Percentiles rank a stretch among this genome's conserved stretches.
Evolutionary conservation across 805 yeast species (phyloP).

Genomic region (Nakazawaea pomicola): DNA sequence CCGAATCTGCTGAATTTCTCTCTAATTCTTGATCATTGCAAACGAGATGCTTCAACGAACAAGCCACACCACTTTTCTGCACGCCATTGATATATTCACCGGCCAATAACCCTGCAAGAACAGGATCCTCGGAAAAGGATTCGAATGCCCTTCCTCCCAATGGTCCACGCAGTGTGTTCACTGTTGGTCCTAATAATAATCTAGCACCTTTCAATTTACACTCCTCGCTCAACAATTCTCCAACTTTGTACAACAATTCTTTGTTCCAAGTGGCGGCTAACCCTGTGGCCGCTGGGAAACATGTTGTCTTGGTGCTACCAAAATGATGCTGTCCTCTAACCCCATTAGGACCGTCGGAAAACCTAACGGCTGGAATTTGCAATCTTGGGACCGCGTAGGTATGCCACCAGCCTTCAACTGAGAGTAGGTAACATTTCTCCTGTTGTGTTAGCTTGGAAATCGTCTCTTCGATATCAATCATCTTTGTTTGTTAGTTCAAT

Average conservation of each 20-base stretch:
- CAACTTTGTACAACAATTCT: constrained; percentile 32
- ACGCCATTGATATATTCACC: constrained; percentile 49
- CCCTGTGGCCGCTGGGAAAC: constrained; percentile 44
- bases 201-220: constrained; percentile 39
- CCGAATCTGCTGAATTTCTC: constrained; percentile 41
- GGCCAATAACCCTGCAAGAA: constrained; percentile 39
- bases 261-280: constrained; percentile 40
- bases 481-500: too few relatives aligned
- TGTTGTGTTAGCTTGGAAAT: constrained; percentile 5
- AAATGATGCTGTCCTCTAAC: constrained; percentile 38
- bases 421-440: constrained; percentile 8
- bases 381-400: constrained; percentile 28
- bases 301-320: constrained; percentile 36
- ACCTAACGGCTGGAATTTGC: constrained; percentile 30
- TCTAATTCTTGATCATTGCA: constrained; percentile 60
- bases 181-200: constrained; percentile 29
- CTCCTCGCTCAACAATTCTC: constrained; percentile 37
- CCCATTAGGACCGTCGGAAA: constrained; percentile 45
- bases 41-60: constrained; percentile 59
- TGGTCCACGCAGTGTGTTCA: constrained; percentile 38
- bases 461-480: constrained; percentile 10
- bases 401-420: constrained; percentile 35
- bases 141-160: constrained; percentile 42
- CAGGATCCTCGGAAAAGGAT: constrained; percentile 40
- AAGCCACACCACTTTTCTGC: constrained; percentile 44